Evolutionary conservation across 2,329 filamentous ascomycete species (phyloP), one percentile per base, ranked within the genome.

Genomic region (Xylariaceae sp.): DNA sequence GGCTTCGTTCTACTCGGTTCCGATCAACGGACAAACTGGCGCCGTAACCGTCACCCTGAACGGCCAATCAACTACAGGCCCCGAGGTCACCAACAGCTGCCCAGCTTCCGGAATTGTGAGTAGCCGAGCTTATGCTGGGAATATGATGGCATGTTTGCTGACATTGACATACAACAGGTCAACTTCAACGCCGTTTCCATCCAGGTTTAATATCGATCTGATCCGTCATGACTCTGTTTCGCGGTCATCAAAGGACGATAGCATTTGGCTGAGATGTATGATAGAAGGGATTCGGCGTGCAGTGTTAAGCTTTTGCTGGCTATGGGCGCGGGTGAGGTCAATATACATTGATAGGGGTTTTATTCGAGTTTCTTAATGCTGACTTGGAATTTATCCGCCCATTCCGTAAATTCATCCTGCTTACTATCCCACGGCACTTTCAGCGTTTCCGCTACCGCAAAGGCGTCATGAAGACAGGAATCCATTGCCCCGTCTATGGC

Each of bases 341-440:
- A 36, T 32, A 37, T 40, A 34, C 30, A 43, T 22, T 22, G 16
- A 12, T 19, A 9, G 18, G 9, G 10, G 34, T 26, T 54, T 34
- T 66, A 65, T 40, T 67, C 65, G 5, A 63, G 65, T 65, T 78
- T 79, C 58, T 76, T 79, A 13, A 83, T 76, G 59, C 80, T 75
- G 30, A 68, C 63, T 63, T 77, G 76, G 59, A 83, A 84, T 57
- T 77, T 80, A 10, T 73, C 75, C n/a, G 79, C 83, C 91, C 91
- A 95, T 15, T 80, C 75, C 0, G 85, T 87, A 65, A 95, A 95
- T 63, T 87, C 88, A 64, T 96, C 91, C 16, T 80, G 76, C 44
- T 79, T 71, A 0, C 79, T 85, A 2, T 79, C 71, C 87, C 88
- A 92, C 18, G 77, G 76, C 54, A 76, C 72, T 47, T 74, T 73